These are phyloP conservation scores for Yarrowia phangngaensis DNA, from an alignment of 805 yeast species.

Conservation along the genomic window DNA sequence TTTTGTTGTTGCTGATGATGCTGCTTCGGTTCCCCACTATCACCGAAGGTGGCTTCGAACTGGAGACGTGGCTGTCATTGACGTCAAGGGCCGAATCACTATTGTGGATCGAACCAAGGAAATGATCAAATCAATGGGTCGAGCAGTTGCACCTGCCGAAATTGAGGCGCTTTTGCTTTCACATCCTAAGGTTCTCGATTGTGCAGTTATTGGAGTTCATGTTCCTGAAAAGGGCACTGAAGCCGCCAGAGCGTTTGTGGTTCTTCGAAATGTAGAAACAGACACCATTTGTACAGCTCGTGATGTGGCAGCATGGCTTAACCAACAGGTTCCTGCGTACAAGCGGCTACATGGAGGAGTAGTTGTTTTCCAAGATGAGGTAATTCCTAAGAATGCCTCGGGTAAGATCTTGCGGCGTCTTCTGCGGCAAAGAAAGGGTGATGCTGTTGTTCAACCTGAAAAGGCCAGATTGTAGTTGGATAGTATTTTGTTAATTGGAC, in stretches of 20 bases:
- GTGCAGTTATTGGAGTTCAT: conserved; percentile 77
- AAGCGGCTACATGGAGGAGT: conserved; percentile 48
- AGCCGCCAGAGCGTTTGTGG: conserved; percentile 41
- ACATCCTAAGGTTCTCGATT: conserved; percentile 71
- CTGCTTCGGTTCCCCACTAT: conserved; percentile 26
- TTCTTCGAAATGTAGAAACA: conserved; percentile 24
- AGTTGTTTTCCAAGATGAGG: conserved; percentile 57
- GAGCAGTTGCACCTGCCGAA: conserved; percentile 94
- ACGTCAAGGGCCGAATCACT: conserved; percentile 45
- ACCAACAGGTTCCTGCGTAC: conserved; percentile 40
- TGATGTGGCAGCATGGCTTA: conserved; percentile 38
- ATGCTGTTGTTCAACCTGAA: conserved; percentile 28
- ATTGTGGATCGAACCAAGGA: conserved; percentile 45
- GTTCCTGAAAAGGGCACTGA: conserved; percentile 74
- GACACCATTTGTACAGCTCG: conserved; percentile 32
- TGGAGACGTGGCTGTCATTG: conserved; percentile 54
- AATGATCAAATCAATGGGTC: conserved; percentile 45
- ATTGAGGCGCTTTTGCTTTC: conserved; percentile 78
- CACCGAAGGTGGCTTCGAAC: conserved; percentile 49
- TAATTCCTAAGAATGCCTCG: conserved; percentile 88
- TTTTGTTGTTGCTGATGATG: conserved; percentile 39
- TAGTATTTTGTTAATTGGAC: too few relatives aligned
- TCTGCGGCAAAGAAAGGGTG: conserved; percentile 54
- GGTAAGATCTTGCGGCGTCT: conserved; percentile 94
- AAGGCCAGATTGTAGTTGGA: conserved; percentile 7